Percentiles rank a stretch among this genome's conserved stretches.
phyloP scores from a whole-genome alignment of 108 stramenopile genomes.

The Fistulifera pelliculosa region DNA sequence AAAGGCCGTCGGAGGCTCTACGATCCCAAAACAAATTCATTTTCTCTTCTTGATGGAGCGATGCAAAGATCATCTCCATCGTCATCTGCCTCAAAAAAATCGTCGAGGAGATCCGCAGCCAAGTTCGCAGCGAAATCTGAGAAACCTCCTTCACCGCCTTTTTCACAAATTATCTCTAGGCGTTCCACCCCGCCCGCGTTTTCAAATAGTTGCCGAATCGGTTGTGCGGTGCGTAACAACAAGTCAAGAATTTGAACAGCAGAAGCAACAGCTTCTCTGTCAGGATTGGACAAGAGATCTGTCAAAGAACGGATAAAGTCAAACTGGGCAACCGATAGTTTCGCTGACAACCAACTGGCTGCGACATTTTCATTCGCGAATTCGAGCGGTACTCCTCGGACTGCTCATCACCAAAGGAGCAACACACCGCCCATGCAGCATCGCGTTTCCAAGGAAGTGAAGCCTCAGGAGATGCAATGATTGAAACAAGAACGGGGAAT shows the following conservation, averaged over 20 bases:
- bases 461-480: no score
- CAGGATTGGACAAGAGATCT: conserved; percentile 1
- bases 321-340: no score
- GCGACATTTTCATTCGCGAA: no score
- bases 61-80: not conserved
- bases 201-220: not conserved
- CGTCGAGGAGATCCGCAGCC: conserved; percentile 7
- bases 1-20: not conserved
- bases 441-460: no score
- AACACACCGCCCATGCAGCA: no score
- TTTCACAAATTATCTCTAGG: not conserved
- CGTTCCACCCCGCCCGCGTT: not conserved
- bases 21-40: not conserved
- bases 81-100: conserved; percentile 7
- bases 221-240: not conserved
- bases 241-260: conserved; percentile 3
- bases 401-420: no score
- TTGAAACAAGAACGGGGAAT: no score
- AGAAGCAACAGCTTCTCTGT: not conserved
- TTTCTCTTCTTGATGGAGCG: not conserved
- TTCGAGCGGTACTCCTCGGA: no score
- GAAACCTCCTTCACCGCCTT: not conserved
- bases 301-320: not conserved
- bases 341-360: no score
- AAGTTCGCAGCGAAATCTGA: not conserved